Evolutionary conservation across 805 yeast genomes (phyloP).

Genomic region (Ogataea nonfermentans): DNA sequence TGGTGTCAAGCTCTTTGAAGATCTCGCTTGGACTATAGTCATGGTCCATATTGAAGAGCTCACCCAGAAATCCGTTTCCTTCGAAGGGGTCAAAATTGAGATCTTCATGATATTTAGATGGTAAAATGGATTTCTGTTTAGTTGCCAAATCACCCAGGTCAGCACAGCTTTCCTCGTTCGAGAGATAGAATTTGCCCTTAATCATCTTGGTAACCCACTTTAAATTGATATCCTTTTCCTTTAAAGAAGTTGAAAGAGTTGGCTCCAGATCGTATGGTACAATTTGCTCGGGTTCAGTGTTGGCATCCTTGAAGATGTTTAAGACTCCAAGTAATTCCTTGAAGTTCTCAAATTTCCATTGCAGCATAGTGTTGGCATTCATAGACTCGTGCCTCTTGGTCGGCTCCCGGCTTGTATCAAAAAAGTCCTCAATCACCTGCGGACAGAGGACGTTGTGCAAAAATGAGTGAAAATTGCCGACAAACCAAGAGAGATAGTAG

Average conservation of each 20-base stretch:
- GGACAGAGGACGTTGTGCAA: constrained; percentile 7
- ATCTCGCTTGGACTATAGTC: no score
- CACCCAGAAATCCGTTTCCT: no score
- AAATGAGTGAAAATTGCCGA: constrained; percentile 18
- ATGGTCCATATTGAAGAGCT: no score
- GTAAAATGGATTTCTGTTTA: no score
- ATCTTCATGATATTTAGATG: no score
- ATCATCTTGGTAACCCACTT: constrained; percentile 17
- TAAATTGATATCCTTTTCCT: constrained; percentile 5
- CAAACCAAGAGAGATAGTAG: constrained; percentile 27
- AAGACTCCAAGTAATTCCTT: neutral
- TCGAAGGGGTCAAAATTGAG: no score
- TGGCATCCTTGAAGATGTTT: neutral
- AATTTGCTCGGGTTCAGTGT: neutral
- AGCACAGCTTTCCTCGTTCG: no score
- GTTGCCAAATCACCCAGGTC: no score
- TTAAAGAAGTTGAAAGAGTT: neutral
- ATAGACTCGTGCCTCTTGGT: neutral
- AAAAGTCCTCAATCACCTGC: constrained; percentile 4
- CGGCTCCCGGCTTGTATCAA: constrained; percentile 13
- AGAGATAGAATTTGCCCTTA: constrained; percentile 5
- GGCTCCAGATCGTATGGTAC: neutral
- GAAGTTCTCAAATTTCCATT: neutral
- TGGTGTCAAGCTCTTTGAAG: no score
- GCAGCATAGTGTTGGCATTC: neutral